Base-by-base conservation (phyloP, 768 basidiomycete genomes). In the Leccinum imitatum region DNA sequence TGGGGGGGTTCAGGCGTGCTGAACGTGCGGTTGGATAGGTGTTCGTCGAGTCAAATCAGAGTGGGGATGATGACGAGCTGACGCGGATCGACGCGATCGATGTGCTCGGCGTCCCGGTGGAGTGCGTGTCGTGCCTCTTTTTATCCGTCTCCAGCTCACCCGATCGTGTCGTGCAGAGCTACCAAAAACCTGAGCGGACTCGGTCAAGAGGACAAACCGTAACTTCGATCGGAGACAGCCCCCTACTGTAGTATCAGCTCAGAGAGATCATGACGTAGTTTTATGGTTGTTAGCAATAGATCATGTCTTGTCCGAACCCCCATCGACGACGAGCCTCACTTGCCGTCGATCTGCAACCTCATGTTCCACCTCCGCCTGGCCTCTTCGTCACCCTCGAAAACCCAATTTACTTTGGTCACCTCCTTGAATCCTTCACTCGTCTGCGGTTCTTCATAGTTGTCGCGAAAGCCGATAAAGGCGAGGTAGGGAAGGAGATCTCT, bases 301-400 rank as follows among this genome's bases (percentile, higher is more conserved):
- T 62, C 53, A 48, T 46, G 10, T 48, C 54, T n/a, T 37, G 39
- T 50, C 46, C 27, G 47, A 1, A 41, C 8, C 17, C 27, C 4
- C 52, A 46, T 13, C 31, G 17, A 13, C 17, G 47, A 50, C 31
- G 46, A 37, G 52, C 17, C 48, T 77, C 63, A 89, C 72, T 87
- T 87, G 35, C 87, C 87, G 63, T 88, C 85, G 25, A 91, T 80
- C 67, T 92, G 89, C 67, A 93, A 78, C 91, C 93, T 95, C 86
- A 89, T 90, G 53, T 80, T 82, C 94, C 94, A 98, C 57, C 80
- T 75, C 58, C 67, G 79, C 58, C 77, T 79, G 65, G 93, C 90
- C 61, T 89, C 89, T 53, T 86, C 87, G 8, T 77, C 80, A 1
- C 94, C 94, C 52, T 87, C 80, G 59, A 93, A 95, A 19, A 82